A percentile compares a stretch with the other conserved stretches of the same genome.
Evolutionary conservation across 768 basidiomycete genomes (phyloP).

Genomic region (Aureoboletus auriporus): DNA sequence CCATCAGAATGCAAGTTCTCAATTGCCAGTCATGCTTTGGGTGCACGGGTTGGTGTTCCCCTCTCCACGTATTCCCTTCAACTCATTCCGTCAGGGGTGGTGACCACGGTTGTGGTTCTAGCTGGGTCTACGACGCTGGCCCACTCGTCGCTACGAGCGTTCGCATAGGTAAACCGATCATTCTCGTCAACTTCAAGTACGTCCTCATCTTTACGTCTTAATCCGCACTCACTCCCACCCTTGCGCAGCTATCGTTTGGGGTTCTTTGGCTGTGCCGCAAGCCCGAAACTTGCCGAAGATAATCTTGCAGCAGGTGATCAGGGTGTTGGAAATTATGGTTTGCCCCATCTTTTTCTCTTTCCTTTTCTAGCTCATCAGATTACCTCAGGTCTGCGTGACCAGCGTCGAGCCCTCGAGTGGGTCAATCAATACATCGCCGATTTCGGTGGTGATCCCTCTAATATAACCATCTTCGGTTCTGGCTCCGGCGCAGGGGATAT

Average conservation of each 20-base stretch:
- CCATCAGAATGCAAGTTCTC: constrained; percentile 47
- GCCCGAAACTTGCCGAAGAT: constrained; percentile 60
- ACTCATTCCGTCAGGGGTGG: constrained; percentile 51
- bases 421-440: constrained; percentile 52
- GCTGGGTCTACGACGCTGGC: constrained; percentile 76
- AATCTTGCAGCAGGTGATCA: constrained; percentile 60
- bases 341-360: constrained; percentile 15
- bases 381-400: constrained; percentile 56
- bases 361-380: constrained; percentile 3
- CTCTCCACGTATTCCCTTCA: constrained; percentile 6
- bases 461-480: constrained; percentile 41
- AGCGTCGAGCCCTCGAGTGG: constrained; percentile 62
- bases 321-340: constrained; percentile 78
- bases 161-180: constrained; percentile 55
- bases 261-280: constrained; percentile 72
- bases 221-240: constrained; percentile 7
- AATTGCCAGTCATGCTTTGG: constrained; percentile 78
- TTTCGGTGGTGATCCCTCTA: constrained; percentile 64
- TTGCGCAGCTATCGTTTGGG: constrained; percentile 66
- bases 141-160: constrained; percentile 68
- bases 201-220: constrained; percentile 28
- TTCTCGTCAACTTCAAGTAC: constrained; percentile 75
- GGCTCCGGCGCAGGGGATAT: constrained; percentile 50
- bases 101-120: constrained; percentile 67
- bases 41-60: constrained; percentile 65